Conservation (phyloP, 2,329 filamentous ascomycete species). For the Aureobasidium pullulans region DNA sequence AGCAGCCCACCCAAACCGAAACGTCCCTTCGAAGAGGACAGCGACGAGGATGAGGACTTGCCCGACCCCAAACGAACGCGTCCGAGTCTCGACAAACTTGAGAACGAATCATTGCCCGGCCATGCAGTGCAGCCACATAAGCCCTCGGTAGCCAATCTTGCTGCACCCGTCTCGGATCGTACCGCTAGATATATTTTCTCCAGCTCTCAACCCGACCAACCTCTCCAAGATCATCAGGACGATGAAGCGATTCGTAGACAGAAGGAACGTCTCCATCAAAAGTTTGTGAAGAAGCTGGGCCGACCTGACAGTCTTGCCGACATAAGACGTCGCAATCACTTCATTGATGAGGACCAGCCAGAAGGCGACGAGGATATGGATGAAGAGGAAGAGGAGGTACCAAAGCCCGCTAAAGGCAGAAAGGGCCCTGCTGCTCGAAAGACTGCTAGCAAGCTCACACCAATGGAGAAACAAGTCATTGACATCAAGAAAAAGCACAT, state of each 20-base stretch:
- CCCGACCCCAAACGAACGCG: conserved; percentile 27
- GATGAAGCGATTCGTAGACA: conserved; percentile 47
- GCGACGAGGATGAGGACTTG: conserved; percentile 32
- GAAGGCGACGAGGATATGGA: conserved; percentile 51
- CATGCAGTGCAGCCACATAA: conserved; percentile 19
- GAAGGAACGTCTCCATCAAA: conserved; percentile 68
- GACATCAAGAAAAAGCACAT: conserved; percentile 88
- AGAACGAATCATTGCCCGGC: conserved; percentile 6
- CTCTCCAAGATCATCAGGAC: conserved; percentile 31
- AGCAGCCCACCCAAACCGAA: conserved; percentile 12
- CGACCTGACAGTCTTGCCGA: conserved; percentile 71
- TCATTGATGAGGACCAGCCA: conserved; percentile 47
- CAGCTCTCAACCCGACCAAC: conserved; percentile 36
- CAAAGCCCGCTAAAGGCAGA: conserved; percentile 39
- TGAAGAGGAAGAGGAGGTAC: conserved; percentile 46
- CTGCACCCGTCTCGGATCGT: conserved; percentile 31
- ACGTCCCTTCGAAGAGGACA: conserved; percentile 34
- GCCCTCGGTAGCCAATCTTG: conserved; percentile 18
- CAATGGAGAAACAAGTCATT: conserved; percentile 86
- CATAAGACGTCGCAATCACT: conserved; percentile 54
- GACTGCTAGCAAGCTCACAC: conserved; percentile 75
- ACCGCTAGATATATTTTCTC: conserved; percentile 55
- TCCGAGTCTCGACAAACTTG: conserved; percentile 10
- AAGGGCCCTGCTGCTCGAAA: conserved; percentile 57
- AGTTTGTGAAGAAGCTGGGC: conserved; percentile 86